Evolutionary conservation across 345 rosid genomes (phyloP).

Genomic region (Euphorbia peplus): DNA sequence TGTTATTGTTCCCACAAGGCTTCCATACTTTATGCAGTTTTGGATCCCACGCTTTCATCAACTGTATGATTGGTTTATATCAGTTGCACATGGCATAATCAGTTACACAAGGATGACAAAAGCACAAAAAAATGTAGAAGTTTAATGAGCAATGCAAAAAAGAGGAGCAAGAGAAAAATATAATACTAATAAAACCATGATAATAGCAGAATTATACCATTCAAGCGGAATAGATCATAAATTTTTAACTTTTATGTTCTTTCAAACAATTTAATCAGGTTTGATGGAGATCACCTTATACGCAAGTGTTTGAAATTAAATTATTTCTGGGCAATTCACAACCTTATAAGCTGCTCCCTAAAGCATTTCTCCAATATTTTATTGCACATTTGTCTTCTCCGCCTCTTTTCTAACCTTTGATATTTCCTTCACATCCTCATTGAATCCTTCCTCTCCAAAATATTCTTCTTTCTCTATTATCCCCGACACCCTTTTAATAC

Average conservation of each 20-base stretch:
- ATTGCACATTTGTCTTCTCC: no score
- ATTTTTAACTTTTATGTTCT: no score
- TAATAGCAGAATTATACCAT: not conserved
- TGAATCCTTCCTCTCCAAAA: not conserved
- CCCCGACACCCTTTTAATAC: no score
- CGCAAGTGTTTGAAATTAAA: not conserved
- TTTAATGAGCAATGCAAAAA: not conserved
- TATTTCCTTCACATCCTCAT: no score
- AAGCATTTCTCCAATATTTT: no score
- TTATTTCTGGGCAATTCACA: not conserved
- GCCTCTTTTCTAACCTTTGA: no score
- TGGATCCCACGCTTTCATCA: constrained; percentile 63
- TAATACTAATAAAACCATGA: not conserved
- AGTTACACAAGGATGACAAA: not conserved
- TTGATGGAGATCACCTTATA: not conserved
- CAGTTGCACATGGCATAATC: not conserved
- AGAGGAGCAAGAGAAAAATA: not conserved
- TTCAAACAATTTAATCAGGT: not conserved
- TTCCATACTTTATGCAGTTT: constrained; percentile 55
- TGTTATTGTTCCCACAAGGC: constrained; percentile 50
- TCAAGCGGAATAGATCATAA: no score
- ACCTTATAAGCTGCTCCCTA: not conserved
- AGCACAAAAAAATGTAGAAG: not conserved
- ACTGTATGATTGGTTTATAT: constrained; percentile 43
- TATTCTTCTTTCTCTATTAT: not conserved